phyloP scores from a whole-genome alignment of 805 yeast genomes.

The Metschnikowia vanudenii region DNA sequence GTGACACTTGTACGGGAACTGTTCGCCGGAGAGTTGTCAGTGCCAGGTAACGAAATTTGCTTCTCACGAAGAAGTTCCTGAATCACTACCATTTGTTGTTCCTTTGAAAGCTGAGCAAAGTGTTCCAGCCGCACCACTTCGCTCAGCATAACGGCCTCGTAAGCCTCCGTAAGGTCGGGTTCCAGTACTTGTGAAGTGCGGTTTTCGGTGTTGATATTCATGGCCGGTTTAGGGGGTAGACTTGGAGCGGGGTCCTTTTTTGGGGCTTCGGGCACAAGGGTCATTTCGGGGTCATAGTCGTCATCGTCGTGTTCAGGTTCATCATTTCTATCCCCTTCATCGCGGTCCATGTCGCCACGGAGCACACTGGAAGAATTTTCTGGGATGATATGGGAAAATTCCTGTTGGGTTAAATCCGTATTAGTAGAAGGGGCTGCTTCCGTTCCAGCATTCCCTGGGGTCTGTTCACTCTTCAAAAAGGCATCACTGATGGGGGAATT shows the following conservation, averaged over 20 bases:
- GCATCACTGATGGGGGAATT: too few species aligned
- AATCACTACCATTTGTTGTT: constrained; percentile 32
- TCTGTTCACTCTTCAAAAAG: too few species aligned
- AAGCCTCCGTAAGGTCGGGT: constrained; percentile 30
- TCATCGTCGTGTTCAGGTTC: constrained; percentile 11
- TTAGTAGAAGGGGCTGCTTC: too few species aligned
- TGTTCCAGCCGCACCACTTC: constrained; percentile 34
- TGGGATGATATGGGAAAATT: too few species aligned
- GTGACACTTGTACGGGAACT: background rate
- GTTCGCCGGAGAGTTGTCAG: background rate
- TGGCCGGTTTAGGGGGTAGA: constrained; percentile 17
- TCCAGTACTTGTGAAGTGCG: constrained; percentile 10
- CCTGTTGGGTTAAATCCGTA: too few species aligned
- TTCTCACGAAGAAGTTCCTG: constrained; percentile 39
- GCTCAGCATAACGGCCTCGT: constrained; percentile 36
- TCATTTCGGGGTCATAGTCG: constrained; percentile 31
- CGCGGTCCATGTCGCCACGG: background rate
- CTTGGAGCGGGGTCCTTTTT: background rate
- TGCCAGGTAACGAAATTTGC: constrained; percentile 27
- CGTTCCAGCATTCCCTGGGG: too few species aligned
- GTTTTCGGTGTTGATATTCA: too few species aligned
- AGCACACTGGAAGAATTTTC: background rate
- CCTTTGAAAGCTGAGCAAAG: constrained; percentile 37
- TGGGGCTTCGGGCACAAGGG: background rate
- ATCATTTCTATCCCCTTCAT: background rate